Base-by-base conservation (phyloP, 2,329 filamentous ascomycete species). In the Basipetospora chlamydospora region DNA sequence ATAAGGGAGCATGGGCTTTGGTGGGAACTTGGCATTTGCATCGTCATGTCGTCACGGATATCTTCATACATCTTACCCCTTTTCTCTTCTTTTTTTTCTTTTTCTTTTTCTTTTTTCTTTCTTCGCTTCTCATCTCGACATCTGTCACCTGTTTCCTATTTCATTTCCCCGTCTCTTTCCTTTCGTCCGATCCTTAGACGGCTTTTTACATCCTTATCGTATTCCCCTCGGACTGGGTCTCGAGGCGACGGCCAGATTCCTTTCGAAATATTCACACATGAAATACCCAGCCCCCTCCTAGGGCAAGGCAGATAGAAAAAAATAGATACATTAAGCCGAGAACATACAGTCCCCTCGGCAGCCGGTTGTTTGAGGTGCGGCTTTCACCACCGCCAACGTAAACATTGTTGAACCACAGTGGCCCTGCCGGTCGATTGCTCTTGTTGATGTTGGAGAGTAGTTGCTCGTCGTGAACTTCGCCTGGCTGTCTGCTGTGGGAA, bases 21-120 rank as follows among this genome's bases (percentile, higher is more conserved):
- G 17, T 17, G 30, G 28, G 11, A 10, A 9, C n/a, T 3, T 5
- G 28, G 11, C n/a, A 17, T 21, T 31, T 18, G 30, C 15, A 21
- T 17, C 11, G 23, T 13, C 15, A 28, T 44, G 34, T 33, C 32
- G 41, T 26, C 33, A 18, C 13, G 41, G 40, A 37, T 39, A 37
- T 35, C 42, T 37, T 43, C 28, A 35, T 35, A 29, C 13, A 39
- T 35, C 34, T 28, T 6, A 12, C 21, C 13, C 22, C 21, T 33
- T 36, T 29, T 32, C 31, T n/a, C 22, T 22, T 35, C 26, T 13
- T 35, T 8, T 35, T 40, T 37, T 22, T 40, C 1, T 31, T 33
- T 18, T 31, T 15, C 21, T 28, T 26, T 26, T 28, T 23, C 21
- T 35, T 22, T 26, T 36, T n/a, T 16, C 20, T 34, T 20, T 33